Conservation (phyloP, 1,139 yeast species). For the Blastobotrys apis region DNA sequence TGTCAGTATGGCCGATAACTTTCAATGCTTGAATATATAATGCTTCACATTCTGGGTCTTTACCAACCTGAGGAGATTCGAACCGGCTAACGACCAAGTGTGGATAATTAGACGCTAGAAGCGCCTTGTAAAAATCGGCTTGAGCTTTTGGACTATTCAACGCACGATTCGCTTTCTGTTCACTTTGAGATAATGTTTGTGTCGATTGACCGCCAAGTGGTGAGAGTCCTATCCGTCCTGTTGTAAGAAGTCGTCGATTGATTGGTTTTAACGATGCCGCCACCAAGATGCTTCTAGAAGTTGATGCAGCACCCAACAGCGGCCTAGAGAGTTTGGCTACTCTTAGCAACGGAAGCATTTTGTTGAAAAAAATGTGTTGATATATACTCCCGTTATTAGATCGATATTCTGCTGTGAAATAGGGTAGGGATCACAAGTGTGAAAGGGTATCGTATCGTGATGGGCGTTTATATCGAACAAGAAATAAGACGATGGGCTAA, state of each 20-base stretch:
- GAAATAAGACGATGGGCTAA: no score
- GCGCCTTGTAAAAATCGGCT: slow-evolving; percentile 71
- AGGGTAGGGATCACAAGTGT: no score
- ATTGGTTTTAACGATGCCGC: background rate
- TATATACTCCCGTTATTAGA: no score
- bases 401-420: no score
- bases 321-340: no score
- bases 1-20: slow-evolving; percentile 69
- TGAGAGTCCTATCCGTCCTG: background rate
- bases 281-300: background rate
- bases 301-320: background rate
- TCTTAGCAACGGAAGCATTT: no score
- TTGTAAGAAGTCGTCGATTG: background rate
- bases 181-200: slow-evolving; percentile 41
- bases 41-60: slow-evolving; percentile 69
- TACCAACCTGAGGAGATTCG: slow-evolving; percentile 87
- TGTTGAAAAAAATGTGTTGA: no score
- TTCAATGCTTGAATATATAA: slow-evolving; percentile 77
- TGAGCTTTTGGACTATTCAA: slow-evolving; percentile 64
- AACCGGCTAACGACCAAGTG: slow-evolving; percentile 88
- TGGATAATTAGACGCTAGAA: slow-evolving; percentile 78
- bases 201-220: slow-evolving; percentile 2
- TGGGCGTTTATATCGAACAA: no score
- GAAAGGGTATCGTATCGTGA: no score
- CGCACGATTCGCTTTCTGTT: slow-evolving; percentile 76